phyloP scores from a whole-genome alignment of 352 stramenopile genomes.

The Globisporangium takayamanum region DNA sequence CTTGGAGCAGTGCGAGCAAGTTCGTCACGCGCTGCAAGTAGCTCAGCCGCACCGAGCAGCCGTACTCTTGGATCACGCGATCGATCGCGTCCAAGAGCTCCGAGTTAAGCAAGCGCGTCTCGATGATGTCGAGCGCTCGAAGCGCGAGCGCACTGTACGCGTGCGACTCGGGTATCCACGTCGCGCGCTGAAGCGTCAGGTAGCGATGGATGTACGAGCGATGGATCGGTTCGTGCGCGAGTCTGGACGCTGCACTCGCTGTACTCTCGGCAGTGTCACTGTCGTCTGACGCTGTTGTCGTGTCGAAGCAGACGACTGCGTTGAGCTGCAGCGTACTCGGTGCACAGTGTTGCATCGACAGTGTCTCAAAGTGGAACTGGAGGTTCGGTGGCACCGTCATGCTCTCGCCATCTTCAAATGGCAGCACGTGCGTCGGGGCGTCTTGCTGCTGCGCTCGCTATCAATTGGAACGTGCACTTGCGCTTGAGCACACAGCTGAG shows the following conservation, averaged over 20 bases:
- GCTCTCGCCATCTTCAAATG: slow-evolving; percentile 38
- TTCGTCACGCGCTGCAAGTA: slow-evolving; percentile 37
- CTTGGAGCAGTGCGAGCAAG: slow-evolving; percentile 38
- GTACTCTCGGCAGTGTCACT: neutral
- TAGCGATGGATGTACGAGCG: slow-evolving; percentile 23
- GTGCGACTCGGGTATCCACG: neutral
- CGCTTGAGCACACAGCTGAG: slow-evolving; percentile 22
- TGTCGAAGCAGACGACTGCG: slow-evolving; percentile 20
- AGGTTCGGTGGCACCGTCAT: slow-evolving; percentile 62
- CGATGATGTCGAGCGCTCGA: slow-evolving; percentile 18
- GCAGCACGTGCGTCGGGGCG: slow-evolving; percentile 5
- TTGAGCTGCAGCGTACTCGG: slow-evolving; percentile 25
- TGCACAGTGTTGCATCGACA: slow-evolving; percentile 27
- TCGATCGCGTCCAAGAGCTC: slow-evolving; percentile 22
- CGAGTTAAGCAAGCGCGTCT: slow-evolving; percentile 16
- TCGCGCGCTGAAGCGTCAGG: slow-evolving; percentile 17
- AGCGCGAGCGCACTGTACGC: slow-evolving; percentile 3
- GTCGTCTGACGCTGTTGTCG: neutral
- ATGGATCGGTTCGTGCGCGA: slow-evolving; percentile 14
- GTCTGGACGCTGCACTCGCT: no score
- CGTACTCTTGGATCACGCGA: slow-evolving; percentile 23
- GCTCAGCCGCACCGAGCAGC: slow-evolving; percentile 17
- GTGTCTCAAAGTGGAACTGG: slow-evolving; percentile 53
- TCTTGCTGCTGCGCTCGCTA: neutral
- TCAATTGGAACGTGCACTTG: neutral